phyloP scores from a whole-genome alignment of 345 rosid species.

The Murraya koenigii region DNA sequence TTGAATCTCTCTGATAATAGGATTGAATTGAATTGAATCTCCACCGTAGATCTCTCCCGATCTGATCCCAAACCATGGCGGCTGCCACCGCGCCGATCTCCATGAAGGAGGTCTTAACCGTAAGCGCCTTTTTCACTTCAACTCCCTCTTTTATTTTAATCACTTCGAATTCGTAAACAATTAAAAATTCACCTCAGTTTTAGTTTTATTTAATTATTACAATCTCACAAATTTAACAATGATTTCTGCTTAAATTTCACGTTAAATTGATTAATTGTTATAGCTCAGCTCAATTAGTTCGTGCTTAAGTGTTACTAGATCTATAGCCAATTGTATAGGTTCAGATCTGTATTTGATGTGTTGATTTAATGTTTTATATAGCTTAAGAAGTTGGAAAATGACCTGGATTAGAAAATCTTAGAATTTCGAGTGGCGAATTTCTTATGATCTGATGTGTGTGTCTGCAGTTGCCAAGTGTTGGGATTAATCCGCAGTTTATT shows the following conservation, averaged over 20 bases:
- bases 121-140: constrained; percentile 30
- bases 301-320: constrained; percentile 17
- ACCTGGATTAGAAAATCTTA: constrained; percentile 8
- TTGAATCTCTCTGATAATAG: constrained; percentile 12
- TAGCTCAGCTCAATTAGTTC: constrained; percentile 12
- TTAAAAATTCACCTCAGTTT: constrained; percentile 11
- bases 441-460: constrained; percentile 21
- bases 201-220: background rate
- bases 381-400: background rate
- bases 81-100: constrained; percentile 89
- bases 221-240: background rate
- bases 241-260: background rate
- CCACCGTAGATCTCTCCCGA: constrained; percentile 50
- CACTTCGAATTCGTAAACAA: background rate
- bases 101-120: constrained; percentile 90
- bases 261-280: background rate
- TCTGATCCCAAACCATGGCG: constrained; percentile 67
- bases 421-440: constrained; percentile 10
- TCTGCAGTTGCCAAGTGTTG: constrained; percentile 76
- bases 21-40: constrained; percentile 26
- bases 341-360: constrained; percentile 33
- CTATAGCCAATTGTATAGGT: background rate
- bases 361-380: constrained; percentile 12
- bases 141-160: constrained; percentile 2
- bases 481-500: constrained; percentile 82